Conservation (phyloP, 495 filamentous ascomycete genomes). For the Neurospora africana region DNA sequence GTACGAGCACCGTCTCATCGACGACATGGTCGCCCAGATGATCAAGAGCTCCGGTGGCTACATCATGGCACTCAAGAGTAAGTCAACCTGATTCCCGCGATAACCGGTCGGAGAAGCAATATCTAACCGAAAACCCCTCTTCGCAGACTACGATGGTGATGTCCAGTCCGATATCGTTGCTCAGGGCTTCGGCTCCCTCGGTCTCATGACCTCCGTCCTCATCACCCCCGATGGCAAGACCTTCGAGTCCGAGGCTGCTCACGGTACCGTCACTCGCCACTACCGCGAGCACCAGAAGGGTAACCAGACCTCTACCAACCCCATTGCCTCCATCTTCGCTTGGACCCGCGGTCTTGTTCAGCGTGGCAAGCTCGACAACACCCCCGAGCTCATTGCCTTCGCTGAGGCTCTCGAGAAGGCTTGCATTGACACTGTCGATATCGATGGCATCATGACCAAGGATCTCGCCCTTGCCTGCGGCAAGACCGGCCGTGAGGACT, state of each 20-base stretch:
- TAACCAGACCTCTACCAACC: constrained; percentile 93
- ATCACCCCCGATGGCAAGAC: constrained; percentile 91
- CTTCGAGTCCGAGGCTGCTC: constrained; percentile 94
- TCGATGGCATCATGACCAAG: constrained; percentile 97
- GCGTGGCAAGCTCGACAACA: constrained; percentile 80
- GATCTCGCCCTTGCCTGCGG: constrained; percentile 88
- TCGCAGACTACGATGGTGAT: constrained; percentile 89
- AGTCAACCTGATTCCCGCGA: constrained; percentile 18
- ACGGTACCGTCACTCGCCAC: constrained; percentile 96
- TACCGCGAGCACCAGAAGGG: constrained; percentile 98
- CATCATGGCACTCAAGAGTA: constrained; percentile 96
- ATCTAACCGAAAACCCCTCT: background rate
- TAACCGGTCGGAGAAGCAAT: background rate
- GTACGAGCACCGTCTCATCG: constrained; percentile 98
- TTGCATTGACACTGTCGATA: constrained; percentile 87
- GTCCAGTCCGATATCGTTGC: constrained; percentile 98
- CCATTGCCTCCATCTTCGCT: constrained; percentile 96
- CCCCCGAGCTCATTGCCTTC: constrained; percentile 77
- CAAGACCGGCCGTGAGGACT: constrained; percentile 67
- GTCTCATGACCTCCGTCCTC: constrained; percentile 95
- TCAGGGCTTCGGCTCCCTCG: constrained; percentile 95
- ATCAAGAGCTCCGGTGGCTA: constrained; percentile 93
- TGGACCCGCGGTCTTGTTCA: constrained; percentile 95
- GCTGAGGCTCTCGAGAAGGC: constrained; percentile 87
- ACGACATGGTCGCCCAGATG: constrained; percentile 99